Evolutionary conservation across 2,329 filamentous ascomycete genomes (phyloP).

Genomic region (Colletotrichum acutatum): DNA sequence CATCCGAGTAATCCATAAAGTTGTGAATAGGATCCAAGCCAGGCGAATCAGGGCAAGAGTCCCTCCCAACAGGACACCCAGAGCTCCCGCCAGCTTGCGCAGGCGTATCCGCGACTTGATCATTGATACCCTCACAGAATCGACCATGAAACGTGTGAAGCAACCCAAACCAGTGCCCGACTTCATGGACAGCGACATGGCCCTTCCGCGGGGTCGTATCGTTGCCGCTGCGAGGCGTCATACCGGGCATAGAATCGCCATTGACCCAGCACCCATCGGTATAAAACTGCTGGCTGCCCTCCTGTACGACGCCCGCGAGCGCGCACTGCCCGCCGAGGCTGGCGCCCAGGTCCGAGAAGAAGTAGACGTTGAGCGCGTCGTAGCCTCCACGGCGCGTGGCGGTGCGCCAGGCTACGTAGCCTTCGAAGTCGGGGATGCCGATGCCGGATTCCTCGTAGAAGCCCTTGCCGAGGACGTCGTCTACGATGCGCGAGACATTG

Average conservation of each 20-base stretch:
- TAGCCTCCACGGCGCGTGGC: conserved; percentile 58
- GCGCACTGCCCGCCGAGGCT: conserved; percentile 40
- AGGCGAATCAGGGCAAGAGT: conserved; percentile 46
- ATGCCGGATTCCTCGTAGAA: conserved; percentile 20
- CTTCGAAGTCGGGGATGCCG: conserved; percentile 24
- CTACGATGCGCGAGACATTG: conserved; percentile 29
- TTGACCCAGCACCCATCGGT: conserved; percentile 54
- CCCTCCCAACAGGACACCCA: conserved; percentile 50
- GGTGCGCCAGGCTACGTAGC: conserved; percentile 26
- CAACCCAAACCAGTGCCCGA: conserved; percentile 61
- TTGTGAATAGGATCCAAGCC: conserved; percentile 51
- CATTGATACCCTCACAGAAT: conserved; percentile 48
- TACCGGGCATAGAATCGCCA: conserved; percentile 50
- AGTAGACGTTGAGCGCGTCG: conserved; percentile 56
- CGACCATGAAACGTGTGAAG: conserved; percentile 58
- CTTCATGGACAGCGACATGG: conserved; percentile 52
- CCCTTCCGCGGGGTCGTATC: conserved; percentile 36
- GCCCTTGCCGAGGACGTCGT: conserved; percentile 21
- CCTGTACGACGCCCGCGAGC: conserved; percentile 50
- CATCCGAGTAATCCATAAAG: conserved; percentile 54
- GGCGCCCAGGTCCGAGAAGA: conserved; percentile 42
- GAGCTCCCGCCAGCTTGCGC: conserved; percentile 45
- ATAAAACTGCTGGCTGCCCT: conserved; percentile 48
- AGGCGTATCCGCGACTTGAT: conserved; percentile 54
- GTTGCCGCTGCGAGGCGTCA: conserved; percentile 46